These are phyloP conservation scores for Yamagishiella unicocca DNA, from an alignment of 139 green algal genomes.

Conservation along the genomic window DNA sequence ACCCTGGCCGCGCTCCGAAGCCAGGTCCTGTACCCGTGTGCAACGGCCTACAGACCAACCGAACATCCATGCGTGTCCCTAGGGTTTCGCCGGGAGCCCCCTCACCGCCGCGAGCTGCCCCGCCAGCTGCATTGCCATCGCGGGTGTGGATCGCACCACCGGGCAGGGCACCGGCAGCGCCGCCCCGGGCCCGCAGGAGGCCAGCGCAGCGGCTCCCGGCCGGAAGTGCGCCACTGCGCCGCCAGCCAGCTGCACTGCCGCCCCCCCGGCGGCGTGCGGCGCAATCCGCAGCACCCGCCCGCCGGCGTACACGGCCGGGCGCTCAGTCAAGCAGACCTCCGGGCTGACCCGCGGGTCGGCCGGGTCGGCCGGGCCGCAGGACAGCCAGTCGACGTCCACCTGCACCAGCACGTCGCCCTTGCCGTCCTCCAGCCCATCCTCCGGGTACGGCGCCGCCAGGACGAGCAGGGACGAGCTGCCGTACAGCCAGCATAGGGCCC, in stretches of 20 bases:
- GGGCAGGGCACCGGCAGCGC: slow-evolving; percentile 27
- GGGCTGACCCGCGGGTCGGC: background rate
- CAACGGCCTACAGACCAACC: no score
- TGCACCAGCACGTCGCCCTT: slow-evolving; percentile 56
- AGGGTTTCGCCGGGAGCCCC: no score
- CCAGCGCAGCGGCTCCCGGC: background rate
- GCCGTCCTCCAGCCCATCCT: slow-evolving; percentile 45
- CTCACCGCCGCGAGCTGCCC: background rate
- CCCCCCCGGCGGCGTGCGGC: slow-evolving; percentile 41
- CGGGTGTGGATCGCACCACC: slow-evolving; percentile 1
- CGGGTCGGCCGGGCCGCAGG: slow-evolving; percentile 19
- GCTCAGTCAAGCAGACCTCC: background rate
- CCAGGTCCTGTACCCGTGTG: no score
- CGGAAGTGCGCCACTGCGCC: slow-evolving; percentile 35
- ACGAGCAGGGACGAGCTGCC: slow-evolving; percentile 48
- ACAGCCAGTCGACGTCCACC: slow-evolving; percentile 31
- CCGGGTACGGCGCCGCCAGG: slow-evolving; percentile 54
- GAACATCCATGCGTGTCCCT: no score
- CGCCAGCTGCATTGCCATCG: background rate
- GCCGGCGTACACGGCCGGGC: slow-evolving; percentile 23
- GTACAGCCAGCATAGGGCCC: slow-evolving; percentile 46
- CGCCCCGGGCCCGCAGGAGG: background rate
- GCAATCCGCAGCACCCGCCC: slow-evolving; percentile 32
- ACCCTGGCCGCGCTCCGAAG: no score
- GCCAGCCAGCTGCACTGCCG: slow-evolving; percentile 48